Evolutionary conservation across 2,329 filamentous ascomycete genomes (phyloP), one percentile per base, ranked within the genome.

Genomic region (Lecanicillium sp.): DNA sequence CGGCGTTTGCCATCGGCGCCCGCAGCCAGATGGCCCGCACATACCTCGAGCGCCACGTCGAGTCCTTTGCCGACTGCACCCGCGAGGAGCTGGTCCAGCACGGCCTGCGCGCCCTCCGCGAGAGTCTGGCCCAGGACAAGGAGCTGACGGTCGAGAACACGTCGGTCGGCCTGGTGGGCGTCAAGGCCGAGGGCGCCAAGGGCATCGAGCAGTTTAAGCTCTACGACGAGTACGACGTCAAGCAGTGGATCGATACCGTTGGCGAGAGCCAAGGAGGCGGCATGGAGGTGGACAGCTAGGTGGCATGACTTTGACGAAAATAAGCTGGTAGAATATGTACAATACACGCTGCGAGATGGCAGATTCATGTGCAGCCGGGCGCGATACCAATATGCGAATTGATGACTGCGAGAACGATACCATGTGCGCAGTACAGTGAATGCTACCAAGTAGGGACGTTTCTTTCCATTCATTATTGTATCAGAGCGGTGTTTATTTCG

Each of bases 101-200:
- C 72, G 93, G 91, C 26, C 73, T 98, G 63, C 80, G 81, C 63
- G 91, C 93, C 44, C 74, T 98, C 64, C 95, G 95, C 77, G 93
- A 98, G 76, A 95, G 87, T 58, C 73, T 98, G 66, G 86, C 87
- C 50, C 91, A 97, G 78, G 93, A 98, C 71, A 95, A 94, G 75
- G 90, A 97, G 77, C 73, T 98, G 66, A 97, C 91, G 48, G 81
- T 96, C 33, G 93, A 97, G 67, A 98, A 98, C 73, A 95, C 90
- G 47, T 95, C 89, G 58, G 80, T 98, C 46, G 90, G 87, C 30
- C 76, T 96, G 52, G 87, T 90, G 19, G 90, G 90, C 9, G 71
- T 78, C 41, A 70, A 67, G 54, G 68, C 70, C 52, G 69, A 71
- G 6, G 71, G 72, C 46, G 74, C 72, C 64, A 78, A 77, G 67